These are phyloP conservation scores for Rhizopus stolonifer DNA, from an alignment of 371 early-diverging fungal genomes.

Conservation along the genomic window DNA sequence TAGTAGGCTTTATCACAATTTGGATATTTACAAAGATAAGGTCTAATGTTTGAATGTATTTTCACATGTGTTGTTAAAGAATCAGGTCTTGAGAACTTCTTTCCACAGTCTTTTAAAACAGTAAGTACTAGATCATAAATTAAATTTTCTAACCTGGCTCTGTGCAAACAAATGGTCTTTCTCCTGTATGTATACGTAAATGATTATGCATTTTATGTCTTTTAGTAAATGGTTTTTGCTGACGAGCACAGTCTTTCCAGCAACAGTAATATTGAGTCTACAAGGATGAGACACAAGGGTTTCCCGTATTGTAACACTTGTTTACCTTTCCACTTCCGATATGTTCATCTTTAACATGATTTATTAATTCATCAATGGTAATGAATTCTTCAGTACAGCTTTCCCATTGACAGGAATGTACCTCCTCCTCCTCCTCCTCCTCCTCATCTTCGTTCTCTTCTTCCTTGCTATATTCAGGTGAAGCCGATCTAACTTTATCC, in stretches of 20 bases:
- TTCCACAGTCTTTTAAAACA: conserved; percentile 60
- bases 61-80: conserved; percentile 81
- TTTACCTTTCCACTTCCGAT: conserved; percentile 67
- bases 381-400: conserved; percentile 47
- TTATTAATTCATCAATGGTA: conserved; percentile 49
- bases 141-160: conserved; percentile 28
- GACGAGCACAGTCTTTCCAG: conserved; percentile 75
- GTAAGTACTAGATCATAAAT: too few species aligned
- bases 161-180: conserved; percentile 54
- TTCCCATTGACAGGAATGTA: conserved; percentile 58
- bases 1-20: conserved; percentile 69
- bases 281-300: neutral
- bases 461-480: conserved; percentile 16
- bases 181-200: conserved; percentile 80
- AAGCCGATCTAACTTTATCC: conserved; percentile 18
- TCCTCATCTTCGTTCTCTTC: conserved; percentile 25
- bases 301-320: neutral
- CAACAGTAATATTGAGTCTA: conserved; percentile 69
- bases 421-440: conserved; percentile 15
- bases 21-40: conserved; percentile 55
- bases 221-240: conserved; percentile 72
- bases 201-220: conserved; percentile 84
- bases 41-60: conserved; percentile 73
- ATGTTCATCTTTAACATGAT: conserved; percentile 59
- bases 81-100: conserved; percentile 79